phyloP scores from a whole-genome alignment of 768 basidiomycete genomes.

The Mycena rebaudengoi region DNA sequence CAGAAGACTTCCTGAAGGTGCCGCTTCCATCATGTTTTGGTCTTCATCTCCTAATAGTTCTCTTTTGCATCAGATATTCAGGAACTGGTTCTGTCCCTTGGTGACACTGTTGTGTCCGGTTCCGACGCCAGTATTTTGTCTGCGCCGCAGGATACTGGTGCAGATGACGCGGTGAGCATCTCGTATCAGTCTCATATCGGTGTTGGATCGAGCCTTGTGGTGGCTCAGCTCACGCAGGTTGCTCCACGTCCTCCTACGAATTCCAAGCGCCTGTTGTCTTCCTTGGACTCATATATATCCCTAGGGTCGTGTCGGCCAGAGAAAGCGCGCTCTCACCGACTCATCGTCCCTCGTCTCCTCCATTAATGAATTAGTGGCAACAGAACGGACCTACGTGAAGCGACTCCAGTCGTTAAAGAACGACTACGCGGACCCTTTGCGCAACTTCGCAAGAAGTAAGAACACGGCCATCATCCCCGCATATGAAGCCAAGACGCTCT shows the following conservation, averaged over 20 bases:
- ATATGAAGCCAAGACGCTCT: slow-evolving; percentile 93
- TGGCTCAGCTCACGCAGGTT: not conserved
- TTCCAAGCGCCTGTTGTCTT: slow-evolving; percentile 3
- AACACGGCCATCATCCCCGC: slow-evolving; percentile 87
- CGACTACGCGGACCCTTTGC: slow-evolving; percentile 91
- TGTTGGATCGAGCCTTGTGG: not conserved
- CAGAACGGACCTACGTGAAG: slow-evolving; percentile 89
- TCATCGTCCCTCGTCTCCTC: slow-evolving; percentile 73
- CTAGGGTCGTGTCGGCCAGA: slow-evolving; percentile 51
- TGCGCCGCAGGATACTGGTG: slow-evolving; percentile 48
- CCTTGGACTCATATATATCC: slow-evolving; percentile 10
- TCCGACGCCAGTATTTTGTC: slow-evolving; percentile 55
- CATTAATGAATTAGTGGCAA: slow-evolving; percentile 87
- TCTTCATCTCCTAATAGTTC: slow-evolving; percentile 20
- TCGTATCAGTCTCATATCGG: slow-evolving; percentile 1
- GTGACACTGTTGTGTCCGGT: slow-evolving; percentile 66
- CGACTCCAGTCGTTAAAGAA: slow-evolving; percentile 84
- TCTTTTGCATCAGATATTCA: slow-evolving; percentile 66
- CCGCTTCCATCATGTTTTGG: slow-evolving; percentile 25
- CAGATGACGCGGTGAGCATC: slow-evolving; percentile 53
- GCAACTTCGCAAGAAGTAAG: slow-evolving; percentile 84
- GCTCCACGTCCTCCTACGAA: not conserved
- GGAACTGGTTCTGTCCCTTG: slow-evolving; percentile 80
- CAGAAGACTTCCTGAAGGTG: slow-evolving; percentile 72
- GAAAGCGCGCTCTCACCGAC: slow-evolving; percentile 71